Conservation (phyloP, 805 yeast species). For the Cyberlindnera subsufficiens region DNA sequence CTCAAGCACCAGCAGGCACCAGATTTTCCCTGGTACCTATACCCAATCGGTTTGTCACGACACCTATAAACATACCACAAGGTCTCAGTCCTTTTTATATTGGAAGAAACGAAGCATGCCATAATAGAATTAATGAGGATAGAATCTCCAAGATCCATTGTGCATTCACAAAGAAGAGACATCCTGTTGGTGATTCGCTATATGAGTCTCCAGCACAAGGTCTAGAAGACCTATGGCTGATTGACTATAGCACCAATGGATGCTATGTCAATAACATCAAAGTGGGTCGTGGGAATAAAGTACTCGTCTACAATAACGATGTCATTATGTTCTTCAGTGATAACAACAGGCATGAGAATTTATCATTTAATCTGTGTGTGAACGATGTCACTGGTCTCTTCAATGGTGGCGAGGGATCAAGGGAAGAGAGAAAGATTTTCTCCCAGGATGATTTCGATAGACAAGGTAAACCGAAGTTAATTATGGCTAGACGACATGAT, state of each 20-base stretch:
- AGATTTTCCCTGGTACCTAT: constrained; percentile 56
- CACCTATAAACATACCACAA: constrained; percentile 56
- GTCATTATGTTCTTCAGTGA: constrained; percentile 62
- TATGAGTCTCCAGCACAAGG: constrained; percentile 71
- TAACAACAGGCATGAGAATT: constrained; percentile 39
- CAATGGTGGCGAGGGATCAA: constrained; percentile 35
- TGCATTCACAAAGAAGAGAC: constrained; percentile 55
- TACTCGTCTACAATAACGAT: constrained; percentile 59
- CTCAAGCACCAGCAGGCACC: constrained; percentile 45
- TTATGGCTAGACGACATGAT: constrained; percentile 1
- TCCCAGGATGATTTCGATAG: constrained; percentile 15
- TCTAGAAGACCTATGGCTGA: constrained; percentile 70
- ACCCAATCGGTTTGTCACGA: constrained; percentile 37
- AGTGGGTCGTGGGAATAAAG: constrained; percentile 59
- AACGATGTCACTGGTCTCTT: constrained; percentile 61
- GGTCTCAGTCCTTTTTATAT: constrained; percentile 62
- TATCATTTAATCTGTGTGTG: constrained; percentile 49
- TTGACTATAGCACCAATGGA: constrained; percentile 76
- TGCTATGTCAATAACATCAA: constrained; percentile 60
- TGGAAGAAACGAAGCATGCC: constrained; percentile 66
- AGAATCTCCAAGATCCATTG: constrained; percentile 86
- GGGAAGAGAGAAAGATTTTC: neutral
- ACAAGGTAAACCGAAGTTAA: constrained; percentile 1
- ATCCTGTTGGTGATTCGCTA: constrained; percentile 49
- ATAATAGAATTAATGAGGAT: constrained; percentile 59